phyloP scores from a whole-genome alignment of 2,329 filamentous ascomycete species.

The Phymatotrichopsis omnivora region DNA sequence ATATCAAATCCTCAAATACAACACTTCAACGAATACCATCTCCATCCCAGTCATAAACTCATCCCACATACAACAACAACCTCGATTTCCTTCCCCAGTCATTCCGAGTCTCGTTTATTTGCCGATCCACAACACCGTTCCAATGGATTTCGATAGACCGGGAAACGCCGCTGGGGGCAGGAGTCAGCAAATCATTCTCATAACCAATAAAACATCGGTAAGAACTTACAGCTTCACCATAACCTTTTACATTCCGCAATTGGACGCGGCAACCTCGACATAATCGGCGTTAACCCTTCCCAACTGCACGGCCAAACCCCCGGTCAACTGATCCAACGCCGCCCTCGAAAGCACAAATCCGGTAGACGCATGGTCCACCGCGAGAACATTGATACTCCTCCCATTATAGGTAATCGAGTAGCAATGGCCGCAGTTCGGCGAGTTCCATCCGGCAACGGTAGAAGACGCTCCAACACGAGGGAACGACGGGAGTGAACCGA shows the following conservation, averaged over 20 bases:
- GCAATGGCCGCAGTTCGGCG: constrained; percentile 47
- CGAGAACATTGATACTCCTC: constrained; percentile 45
- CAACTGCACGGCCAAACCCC: constrained; percentile 41
- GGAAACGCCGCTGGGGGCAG: no score
- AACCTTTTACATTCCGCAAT: not conserved
- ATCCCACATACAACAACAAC: no score
- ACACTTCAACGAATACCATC: no score
- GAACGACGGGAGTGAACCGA: constrained; percentile 44
- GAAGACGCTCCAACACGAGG: constrained; percentile 47
- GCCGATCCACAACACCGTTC: no score
- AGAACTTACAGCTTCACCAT: not conserved
- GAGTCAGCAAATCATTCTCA: no score
- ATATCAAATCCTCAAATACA: no score
- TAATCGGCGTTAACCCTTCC: constrained; percentile 44
- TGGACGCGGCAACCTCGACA: not conserved
- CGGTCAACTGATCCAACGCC: constrained; percentile 49
- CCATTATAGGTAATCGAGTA: constrained; percentile 46
- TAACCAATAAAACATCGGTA: no score
- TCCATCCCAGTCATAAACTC: no score
- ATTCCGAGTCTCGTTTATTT: no score
- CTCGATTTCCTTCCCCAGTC: no score
- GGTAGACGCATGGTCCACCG: constrained; percentile 43
- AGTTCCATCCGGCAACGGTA: constrained; percentile 46
- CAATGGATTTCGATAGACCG: no score
- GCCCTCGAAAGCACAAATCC: constrained; percentile 41